Percentiles rank a stretch among this genome's conserved stretches.
These are phyloP conservation scores for Paraconiothyrium sp. DNA, from an alignment of 2,329 filamentous ascomycete genomes.

Conservation along the genomic window DNA sequence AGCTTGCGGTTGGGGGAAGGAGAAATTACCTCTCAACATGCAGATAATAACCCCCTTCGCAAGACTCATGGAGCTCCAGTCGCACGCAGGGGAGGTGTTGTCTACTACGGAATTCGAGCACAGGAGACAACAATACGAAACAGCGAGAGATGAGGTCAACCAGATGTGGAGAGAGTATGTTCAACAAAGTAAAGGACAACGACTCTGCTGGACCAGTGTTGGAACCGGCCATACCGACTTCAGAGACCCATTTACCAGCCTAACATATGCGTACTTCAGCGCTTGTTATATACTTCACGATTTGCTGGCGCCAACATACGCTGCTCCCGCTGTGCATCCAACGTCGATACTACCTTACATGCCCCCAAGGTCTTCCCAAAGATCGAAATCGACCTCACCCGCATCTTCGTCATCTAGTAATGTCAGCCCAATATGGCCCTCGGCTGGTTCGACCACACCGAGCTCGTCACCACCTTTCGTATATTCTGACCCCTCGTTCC, in stretches of 20 bases:
- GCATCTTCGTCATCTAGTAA: neutral
- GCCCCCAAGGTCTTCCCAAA: neutral
- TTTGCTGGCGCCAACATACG: slow-evolving; percentile 18
- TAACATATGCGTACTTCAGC: slow-evolving; percentile 28
- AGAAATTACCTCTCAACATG: slow-evolving; percentile 16
- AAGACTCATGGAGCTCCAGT: slow-evolving; percentile 2
- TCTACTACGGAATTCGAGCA: neutral
- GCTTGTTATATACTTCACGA: slow-evolving; percentile 24
- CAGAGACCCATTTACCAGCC: slow-evolving; percentile 30
- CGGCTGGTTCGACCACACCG: neutral
- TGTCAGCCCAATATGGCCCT: neutral
- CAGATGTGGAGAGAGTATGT: slow-evolving; percentile 11
- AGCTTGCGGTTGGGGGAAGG: slow-evolving; percentile 10
- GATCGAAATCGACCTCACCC: slow-evolving; percentile 1
- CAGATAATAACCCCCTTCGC: slow-evolving; percentile 12
- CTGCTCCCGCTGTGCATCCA: neutral
- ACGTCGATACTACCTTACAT: neutral
- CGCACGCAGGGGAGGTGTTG: neutral
- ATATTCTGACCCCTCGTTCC: neutral
- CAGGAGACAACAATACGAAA: slow-evolving; percentile 3
- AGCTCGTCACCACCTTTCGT: slow-evolving; percentile 2
- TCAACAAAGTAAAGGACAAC: slow-evolving; percentile 8
- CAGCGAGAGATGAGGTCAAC: slow-evolving; percentile 12
- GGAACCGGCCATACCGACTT: slow-evolving; percentile 20
- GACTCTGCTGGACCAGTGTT: slow-evolving; percentile 15